Percentiles rank a stretch among this genome's conserved stretches.
Evolutionary conservation across 805 yeast genomes (phyloP).

Genomic region (Maudiozyma saulgeensis): DNA sequence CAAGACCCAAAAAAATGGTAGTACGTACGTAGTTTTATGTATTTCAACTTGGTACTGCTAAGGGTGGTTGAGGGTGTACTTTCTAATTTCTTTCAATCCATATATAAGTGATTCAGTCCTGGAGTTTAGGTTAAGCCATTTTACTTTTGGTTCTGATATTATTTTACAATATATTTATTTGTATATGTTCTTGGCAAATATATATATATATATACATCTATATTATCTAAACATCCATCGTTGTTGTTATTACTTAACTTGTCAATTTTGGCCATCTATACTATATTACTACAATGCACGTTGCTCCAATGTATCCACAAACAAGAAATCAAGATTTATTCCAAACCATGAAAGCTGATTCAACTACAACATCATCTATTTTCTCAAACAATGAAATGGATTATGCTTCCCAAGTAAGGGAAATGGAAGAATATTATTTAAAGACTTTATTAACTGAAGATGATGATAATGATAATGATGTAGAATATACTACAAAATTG

Average conservation of each 20-base stretch:
- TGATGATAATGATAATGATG: not conserved
- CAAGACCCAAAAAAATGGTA: too few species aligned
- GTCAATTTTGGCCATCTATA: too few species aligned
- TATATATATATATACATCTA: not conserved
- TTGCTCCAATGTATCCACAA: not conserved
- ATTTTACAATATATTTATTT: too few species aligned
- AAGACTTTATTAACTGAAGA: slow-evolving; percentile 23
- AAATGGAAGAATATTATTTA: slow-evolving; percentile 28
- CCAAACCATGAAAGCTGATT: not conserved
- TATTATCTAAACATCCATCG: too few species aligned
- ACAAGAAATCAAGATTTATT: not conserved
- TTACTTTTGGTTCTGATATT: not conserved
- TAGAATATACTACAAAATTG: not conserved
- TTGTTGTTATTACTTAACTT: too few species aligned
- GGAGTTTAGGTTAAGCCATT: too few species aligned
- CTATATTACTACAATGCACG: not conserved
- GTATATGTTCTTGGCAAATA: not conserved
- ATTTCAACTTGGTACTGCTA: too few species aligned
- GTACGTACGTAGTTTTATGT: too few species aligned
- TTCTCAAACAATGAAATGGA: slow-evolving; percentile 20
- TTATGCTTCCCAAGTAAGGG: slow-evolving; percentile 19
- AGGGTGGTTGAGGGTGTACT: too few species aligned
- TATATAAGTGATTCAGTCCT: too few species aligned
- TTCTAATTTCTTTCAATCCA: too few species aligned
- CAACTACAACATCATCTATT: slow-evolving; percentile 10